Conservation (phyloP, 1,284 basidiomycete species). For the Sporisorium sorghi region DNA sequence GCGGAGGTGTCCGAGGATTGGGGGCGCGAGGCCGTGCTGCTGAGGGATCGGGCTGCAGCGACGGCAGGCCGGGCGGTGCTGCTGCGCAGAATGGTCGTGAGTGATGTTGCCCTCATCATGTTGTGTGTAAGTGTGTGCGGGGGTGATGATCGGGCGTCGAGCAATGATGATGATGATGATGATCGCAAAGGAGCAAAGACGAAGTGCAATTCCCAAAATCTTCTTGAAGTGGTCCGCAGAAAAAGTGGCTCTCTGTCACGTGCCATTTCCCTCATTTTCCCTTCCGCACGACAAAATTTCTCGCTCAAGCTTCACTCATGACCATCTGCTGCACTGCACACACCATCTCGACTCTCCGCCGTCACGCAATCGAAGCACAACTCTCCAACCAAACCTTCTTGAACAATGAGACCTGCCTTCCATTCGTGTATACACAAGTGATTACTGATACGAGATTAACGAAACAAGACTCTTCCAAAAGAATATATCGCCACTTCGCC, state of each 20-base stretch:
- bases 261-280: neutral
- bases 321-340: neutral
- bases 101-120: constrained; percentile 5
- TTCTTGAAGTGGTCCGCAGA: neutral
- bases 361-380: neutral
- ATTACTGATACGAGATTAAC: neutral
- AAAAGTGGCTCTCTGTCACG: constrained; percentile 1
- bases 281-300: no score
- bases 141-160: neutral
- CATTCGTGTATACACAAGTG: constrained; percentile 4
- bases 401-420: neutral
- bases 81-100: constrained; percentile 4
- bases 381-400: neutral
- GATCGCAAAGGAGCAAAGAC: no score
- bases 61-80: neutral
- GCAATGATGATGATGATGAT: constrained; percentile 3
- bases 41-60: constrained; percentile 4
- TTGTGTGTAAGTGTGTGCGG: no score
- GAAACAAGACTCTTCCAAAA: neutral
- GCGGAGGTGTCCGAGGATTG: constrained; percentile 13
- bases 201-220: neutral
- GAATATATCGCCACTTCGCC: neutral
- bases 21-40: neutral
- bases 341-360: neutral
- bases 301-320: neutral